phyloP scores from a whole-genome alignment of 495 filamentous ascomycete species.

The Penicillium angulare region DNA sequence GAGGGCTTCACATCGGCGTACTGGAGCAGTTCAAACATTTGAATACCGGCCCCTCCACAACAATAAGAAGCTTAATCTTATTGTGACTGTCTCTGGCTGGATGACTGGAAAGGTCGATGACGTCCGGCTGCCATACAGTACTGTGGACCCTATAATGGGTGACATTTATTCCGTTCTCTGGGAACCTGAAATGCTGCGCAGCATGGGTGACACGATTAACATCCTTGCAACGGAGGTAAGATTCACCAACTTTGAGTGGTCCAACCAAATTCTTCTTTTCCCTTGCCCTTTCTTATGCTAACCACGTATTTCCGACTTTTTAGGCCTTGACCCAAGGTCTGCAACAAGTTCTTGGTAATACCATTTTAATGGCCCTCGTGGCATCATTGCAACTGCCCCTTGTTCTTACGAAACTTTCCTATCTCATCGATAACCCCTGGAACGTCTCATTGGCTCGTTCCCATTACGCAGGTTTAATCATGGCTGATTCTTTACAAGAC shows the following conservation, averaged over 20 bases:
- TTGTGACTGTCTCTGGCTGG: conserved; percentile 95
- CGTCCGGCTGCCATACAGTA: conserved; percentile 91
- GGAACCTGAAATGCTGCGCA: conserved; percentile 97
- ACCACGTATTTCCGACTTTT: conserved; percentile 1
- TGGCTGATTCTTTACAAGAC: conserved; percentile 91
- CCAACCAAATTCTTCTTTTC: background rate
- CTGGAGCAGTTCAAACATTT: conserved; percentile 89
- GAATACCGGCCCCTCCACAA: conserved; percentile 96
- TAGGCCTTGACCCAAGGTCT: conserved; percentile 93
- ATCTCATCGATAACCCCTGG: conserved; percentile 98
- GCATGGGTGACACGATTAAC: conserved; percentile 97
- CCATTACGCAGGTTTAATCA: conserved; percentile 82
- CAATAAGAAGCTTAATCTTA: conserved; percentile 94
- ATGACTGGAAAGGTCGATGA: conserved; percentile 98
- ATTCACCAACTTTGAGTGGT: too few relatives aligned
- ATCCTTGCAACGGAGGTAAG: conserved; percentile 95
- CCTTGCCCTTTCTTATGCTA: conserved; percentile 3
- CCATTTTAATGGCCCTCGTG: conserved; percentile 86
- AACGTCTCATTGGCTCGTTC: conserved; percentile 89
- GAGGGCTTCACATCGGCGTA: conserved; percentile 79
- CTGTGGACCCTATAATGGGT: conserved; percentile 95
- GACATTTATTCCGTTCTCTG: conserved; percentile 96
- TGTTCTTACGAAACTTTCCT: conserved; percentile 89
- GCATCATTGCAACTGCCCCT: conserved; percentile 90
- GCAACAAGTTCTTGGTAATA: conserved; percentile 91